Conservation (phyloP, 192 early-diverging fungal species). For the Coemansia reversa region DNA sequence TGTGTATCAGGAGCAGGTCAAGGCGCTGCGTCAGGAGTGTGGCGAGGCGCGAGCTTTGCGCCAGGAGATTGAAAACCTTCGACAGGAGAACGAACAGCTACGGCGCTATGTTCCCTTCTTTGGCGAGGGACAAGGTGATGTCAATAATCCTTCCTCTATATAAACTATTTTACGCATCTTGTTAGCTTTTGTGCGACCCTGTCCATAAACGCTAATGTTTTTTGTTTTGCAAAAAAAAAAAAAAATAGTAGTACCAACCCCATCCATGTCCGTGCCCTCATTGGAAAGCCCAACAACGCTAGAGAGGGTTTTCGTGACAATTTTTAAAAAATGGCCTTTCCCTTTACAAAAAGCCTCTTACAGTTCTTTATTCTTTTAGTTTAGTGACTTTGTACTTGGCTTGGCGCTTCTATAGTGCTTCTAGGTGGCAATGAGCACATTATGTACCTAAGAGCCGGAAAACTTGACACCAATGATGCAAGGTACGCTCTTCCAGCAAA, state of each 20-base stretch:
- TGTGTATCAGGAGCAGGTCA: constrained; percentile 46
- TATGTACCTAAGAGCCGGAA: constrained; percentile 8
- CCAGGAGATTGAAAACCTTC: constrained; percentile 40
- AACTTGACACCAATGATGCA: neutral
- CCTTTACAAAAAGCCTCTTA: too few relatives aligned
- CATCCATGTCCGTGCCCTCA: too few relatives aligned
- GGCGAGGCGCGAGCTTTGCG: constrained; percentile 30
- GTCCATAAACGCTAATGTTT: too few relatives aligned
- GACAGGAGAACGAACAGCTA: constrained; percentile 47
- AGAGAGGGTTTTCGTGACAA: too few relatives aligned
- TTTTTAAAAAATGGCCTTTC: too few relatives aligned
- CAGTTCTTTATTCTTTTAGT: too few relatives aligned
- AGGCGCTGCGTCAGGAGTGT: constrained; percentile 32
- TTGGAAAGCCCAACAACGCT: too few relatives aligned
- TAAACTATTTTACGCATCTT: too few relatives aligned
- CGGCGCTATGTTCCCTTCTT: constrained; percentile 40
- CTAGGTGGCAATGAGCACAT: constrained; percentile 12
- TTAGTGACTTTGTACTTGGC: too few relatives aligned
- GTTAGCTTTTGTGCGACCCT: too few relatives aligned
- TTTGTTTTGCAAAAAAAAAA: too few relatives aligned
- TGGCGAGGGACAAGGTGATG: neutral
- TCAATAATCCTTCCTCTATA: neutral
- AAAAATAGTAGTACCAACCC: too few relatives aligned
- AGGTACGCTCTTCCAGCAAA: neutral
- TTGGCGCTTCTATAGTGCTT: neutral